Base-by-base conservation (phyloP, 768 basidiomycete species). In the Leccinum boreale region DNA sequence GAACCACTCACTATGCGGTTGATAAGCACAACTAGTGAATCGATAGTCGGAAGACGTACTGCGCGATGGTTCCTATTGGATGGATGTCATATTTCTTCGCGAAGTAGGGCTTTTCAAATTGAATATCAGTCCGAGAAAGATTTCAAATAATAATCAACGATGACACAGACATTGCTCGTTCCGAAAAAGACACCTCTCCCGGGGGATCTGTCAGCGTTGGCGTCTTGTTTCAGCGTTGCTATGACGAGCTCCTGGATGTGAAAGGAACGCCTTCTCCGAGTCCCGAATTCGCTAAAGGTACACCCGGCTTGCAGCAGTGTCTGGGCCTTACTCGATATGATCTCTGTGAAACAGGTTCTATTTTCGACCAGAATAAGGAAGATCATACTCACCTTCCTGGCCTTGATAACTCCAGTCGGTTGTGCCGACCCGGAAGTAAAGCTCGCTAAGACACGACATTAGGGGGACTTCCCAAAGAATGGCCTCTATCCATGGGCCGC, bases 381-480 rank as follows among this genome's bases (percentile, higher is more conserved):
- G 35, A 31, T n/a, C 10, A 42, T 19, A 14, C 74, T 57, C 44
- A 91, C 94, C 87, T 73, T 83, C 78, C 73, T 94, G 92, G 5
- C 86, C 85, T n/a, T 87, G 84, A 60, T 94, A 85, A 55, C 73
- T 82, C 96, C 96, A 99, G 65, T 95, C 87, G 2, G 79, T 88
- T 63, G 82, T 81, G 36, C 84, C 86, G 17, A 80, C 79, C 19
- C 74, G 79, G 74, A 96, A 99, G 74, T 92, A 96, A 19, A 85
- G 84, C 70, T 99, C 94, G 66, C 91, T 93, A 52, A 99, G 77
- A 61, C 85, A 85, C 14, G 94, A 86, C 93, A 98, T 94, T 52
- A 98, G 76, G 1, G 94, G 95, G 1, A 98, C 94, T 75, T 98
- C 97, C 86, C 96, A 99, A 26, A 97, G 76, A 57, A 98, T 96